Percentiles rank a stretch among this genome's conserved stretches.
phyloP scores from a whole-genome alignment of 2,329 filamentous ascomycete species.

The Corinectria fuckeliana region DNA sequence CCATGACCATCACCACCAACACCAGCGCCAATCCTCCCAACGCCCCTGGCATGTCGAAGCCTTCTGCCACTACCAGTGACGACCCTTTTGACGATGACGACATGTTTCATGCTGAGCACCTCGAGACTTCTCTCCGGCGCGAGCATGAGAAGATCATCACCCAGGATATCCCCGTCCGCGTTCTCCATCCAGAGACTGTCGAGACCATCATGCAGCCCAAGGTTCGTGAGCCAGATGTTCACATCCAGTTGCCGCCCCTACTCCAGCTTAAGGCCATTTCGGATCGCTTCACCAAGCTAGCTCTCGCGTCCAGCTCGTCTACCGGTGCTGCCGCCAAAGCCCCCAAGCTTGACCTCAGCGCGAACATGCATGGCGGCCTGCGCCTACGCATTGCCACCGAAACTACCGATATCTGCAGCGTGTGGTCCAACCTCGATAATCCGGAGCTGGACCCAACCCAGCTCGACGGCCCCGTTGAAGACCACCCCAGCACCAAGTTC shows the following conservation, averaged over 20 bases:
- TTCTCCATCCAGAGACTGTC: conserved; percentile 83
- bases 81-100: conserved; percentile 53
- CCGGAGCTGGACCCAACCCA: conserved; percentile 83
- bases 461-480: conserved; percentile 72
- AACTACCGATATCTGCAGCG: conserved; percentile 80
- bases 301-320: conserved; percentile 53
- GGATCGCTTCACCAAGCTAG: conserved; percentile 92
- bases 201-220: conserved; percentile 92
- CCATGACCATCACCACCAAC: conserved; percentile 85
- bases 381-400: conserved; percentile 83
- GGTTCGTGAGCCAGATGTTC: conserved; percentile 89
- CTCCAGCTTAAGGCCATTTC: conserved; percentile 92
- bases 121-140: conserved; percentile 64
- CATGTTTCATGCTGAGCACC: conserved; percentile 55
- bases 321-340: conserved; percentile 54
- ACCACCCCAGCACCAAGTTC: conserved; percentile 84
- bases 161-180: conserved; percentile 94
- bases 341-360: conserved; percentile 82
- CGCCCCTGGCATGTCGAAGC: conserved; percentile 39
- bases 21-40: conserved; percentile 57
- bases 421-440: conserved; percentile 86
- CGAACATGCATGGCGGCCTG: conserved; percentile 92
- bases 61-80: conserved; percentile 39
- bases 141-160: conserved; percentile 92
- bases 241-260: conserved; percentile 87